Percentiles rank a stretch among this genome's conserved stretches.
These are phyloP conservation scores for Thermoascus crustaceus DNA, from an alignment of 2,329 filamentous ascomycete genomes.

Conservation along the genomic window DNA sequence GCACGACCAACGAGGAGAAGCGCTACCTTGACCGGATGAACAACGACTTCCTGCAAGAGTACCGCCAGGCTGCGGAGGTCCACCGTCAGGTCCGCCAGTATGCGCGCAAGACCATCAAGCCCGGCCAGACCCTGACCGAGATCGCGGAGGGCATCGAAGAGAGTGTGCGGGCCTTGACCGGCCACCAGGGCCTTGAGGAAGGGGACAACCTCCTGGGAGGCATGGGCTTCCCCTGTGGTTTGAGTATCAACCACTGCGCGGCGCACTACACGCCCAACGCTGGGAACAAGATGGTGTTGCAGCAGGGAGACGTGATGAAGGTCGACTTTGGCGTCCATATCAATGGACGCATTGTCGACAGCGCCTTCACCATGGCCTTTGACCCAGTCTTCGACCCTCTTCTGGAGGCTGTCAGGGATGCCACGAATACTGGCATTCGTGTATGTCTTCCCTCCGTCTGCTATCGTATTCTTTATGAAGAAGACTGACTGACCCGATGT, in stretches of 20 bases:
- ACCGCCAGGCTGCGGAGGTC: constrained; percentile 78
- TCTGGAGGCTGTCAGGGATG: constrained; percentile 57
- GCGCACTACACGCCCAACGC: constrained; percentile 84
- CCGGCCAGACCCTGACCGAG: constrained; percentile 69
- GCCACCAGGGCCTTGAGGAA: constrained; percentile 66
- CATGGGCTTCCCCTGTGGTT: constrained; percentile 78
- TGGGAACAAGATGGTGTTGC: constrained; percentile 66
- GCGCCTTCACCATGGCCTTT: constrained; percentile 61
- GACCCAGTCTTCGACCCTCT: constrained; percentile 62
- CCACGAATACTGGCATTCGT: constrained; percentile 66
- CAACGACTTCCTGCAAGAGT: constrained; percentile 70
- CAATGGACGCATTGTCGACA: constrained; percentile 64
- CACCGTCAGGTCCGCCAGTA: constrained; percentile 80
- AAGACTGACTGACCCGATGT: constrained; percentile 9
- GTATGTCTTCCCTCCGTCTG: no score
- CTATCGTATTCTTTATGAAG: not conserved
- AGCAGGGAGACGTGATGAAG: constrained; percentile 63
- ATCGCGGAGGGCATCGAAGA: constrained; percentile 86
- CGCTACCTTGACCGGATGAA: constrained; percentile 73
- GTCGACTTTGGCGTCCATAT: constrained; percentile 65
- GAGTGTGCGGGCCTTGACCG: constrained; percentile 66
- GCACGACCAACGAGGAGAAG: constrained; percentile 79
- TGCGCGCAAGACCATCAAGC: constrained; percentile 71
- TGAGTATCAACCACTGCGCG: constrained; percentile 76
- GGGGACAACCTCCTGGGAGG: constrained; percentile 71